Base-by-base conservation (phyloP, 176 grass and related monocot genomes). In the Hyparrhenia diplandra region DNA sequence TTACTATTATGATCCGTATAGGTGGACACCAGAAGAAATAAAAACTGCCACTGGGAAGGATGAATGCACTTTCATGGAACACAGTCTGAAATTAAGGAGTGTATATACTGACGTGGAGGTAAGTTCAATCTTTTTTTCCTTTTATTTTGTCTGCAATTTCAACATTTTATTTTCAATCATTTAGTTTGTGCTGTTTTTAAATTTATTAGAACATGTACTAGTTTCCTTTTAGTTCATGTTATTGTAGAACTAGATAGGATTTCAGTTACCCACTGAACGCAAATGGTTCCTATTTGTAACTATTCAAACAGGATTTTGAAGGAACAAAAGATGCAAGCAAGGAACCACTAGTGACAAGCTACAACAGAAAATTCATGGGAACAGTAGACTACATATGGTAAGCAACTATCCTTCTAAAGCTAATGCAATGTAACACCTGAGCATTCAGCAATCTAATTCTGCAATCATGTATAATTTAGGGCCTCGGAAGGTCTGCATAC, bases 371-470 rank as follows among this genome's bases (percentile, higher is more conserved):
- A 78, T 95, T 98, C 79, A 90, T 95, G 92, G 95, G 95, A 45
- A 98, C 92, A 17, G 92, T 98, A n/a, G 95, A 98, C 78, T 98
- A 95, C 35, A 89, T 95, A 89, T 98, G 95, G 90, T 98, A 87
- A 79, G 73, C 35, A 73, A 79, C 43, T 69, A 46, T 76, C 58
- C 34, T 74, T 45, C 36, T 83, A 47, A 39, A 40, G 16, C 49
- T 55, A 64, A 69, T 78, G 69, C 30, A 64, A 47, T 25, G 23
- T 37, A 40, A 37, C 10, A 66, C 39, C 20, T n/a, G 9, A 20
- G 6, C 9, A 59, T 89, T 64, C n/a, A 67, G 37, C 27, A 47
- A 66, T 45, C 36, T 89, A 66, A 85, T 72, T 65, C 78, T 52
- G 36, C 55, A 89, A 87, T 60, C 4, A 12, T 69, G 59, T 64